Evolutionary conservation across 768 basidiomycete species (phyloP).

Genomic region (Rhodotorula kratochvilovae): DNA sequence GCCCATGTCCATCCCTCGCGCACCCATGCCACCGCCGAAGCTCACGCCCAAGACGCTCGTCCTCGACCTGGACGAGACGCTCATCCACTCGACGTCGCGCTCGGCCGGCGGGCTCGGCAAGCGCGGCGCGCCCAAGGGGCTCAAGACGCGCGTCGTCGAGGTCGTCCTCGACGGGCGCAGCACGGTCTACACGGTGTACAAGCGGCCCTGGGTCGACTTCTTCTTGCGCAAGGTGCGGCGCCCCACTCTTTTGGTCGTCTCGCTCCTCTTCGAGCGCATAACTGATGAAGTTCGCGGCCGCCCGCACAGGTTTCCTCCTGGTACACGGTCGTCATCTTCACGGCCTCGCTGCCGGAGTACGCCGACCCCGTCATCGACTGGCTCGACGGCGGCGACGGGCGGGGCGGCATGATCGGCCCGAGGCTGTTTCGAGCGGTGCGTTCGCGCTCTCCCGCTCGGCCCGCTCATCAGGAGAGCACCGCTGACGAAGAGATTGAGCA

Average conservation of each 20-base stretch:
- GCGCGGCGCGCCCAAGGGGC: conserved; percentile 41
- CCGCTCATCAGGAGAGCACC: neutral
- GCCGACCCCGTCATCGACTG: conserved; percentile 99
- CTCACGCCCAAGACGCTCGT: conserved; percentile 89
- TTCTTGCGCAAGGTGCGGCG: conserved; percentile 72
- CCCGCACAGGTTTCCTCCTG: conserved; percentile 79
- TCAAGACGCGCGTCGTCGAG: conserved; percentile 74
- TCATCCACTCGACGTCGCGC: conserved; percentile 93
- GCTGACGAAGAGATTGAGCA: neutral
- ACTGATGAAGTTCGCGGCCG: neutral
- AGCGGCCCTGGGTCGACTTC: conserved; percentile 94
- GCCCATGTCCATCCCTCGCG: neutral
- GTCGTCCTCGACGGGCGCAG: conserved; percentile 82
- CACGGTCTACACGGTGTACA: conserved; percentile 96
- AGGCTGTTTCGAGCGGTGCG: conserved; percentile 87
- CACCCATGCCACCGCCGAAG: conserved; percentile 49
- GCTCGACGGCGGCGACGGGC: conserved; percentile 68
- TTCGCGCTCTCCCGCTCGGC: neutral
- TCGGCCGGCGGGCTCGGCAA: conserved; percentile 50
- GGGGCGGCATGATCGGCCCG: conserved; percentile 79
- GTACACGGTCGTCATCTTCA: conserved; percentile 99
- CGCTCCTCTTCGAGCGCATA: neutral
- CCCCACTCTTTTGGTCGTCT: neutral
- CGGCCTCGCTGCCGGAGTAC: conserved; percentile 98
- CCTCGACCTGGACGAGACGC: conserved; percentile 93